A percentile compares a stretch with the other conserved stretches of the same genome.
These are phyloP conservation scores for Venturia asperata DNA, from an alignment of 2,329 filamentous ascomycete species.

Conservation along the genomic window DNA sequence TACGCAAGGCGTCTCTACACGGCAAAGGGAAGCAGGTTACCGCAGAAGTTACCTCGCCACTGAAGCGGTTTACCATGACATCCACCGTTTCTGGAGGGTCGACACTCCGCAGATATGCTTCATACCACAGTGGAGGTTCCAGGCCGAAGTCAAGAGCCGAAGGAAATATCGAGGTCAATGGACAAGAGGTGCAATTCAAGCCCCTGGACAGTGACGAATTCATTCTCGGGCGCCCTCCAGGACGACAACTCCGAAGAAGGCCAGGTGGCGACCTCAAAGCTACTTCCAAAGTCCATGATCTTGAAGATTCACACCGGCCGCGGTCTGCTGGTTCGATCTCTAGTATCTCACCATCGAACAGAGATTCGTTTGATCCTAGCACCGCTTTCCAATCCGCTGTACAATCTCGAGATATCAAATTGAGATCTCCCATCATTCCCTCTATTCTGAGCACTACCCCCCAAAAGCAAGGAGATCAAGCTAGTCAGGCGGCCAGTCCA, in stretches of 20 bases:
- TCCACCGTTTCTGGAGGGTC: slow-evolving; percentile 9
- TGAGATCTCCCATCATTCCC: background rate
- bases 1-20: background rate
- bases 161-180: background rate
- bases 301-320: slow-evolving; percentile 34
- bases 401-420: slow-evolving; percentile 1
- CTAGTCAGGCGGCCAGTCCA: background rate
- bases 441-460: slow-evolving; percentile 2
- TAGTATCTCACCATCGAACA: slow-evolving; percentile 34
- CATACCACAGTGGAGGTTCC: slow-evolving; percentile 51
- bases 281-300: slow-evolving; percentile 40
- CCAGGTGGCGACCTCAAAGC: slow-evolving; percentile 44
- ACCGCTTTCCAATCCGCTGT: background rate
- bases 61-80: slow-evolving; percentile 9
- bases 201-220: slow-evolving; percentile 17
- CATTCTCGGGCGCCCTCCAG: slow-evolving; percentile 22
- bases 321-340: slow-evolving; percentile 44
- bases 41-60: background rate
- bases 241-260: slow-evolving; percentile 36
- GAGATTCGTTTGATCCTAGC: slow-evolving; percentile 31
- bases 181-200: background rate
- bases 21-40: background rate
- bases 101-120: slow-evolving; percentile 37
- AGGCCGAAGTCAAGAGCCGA: slow-evolving; percentile 30
- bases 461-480: background rate